These are phyloP conservation scores for Mortierella sp. DNA, from an alignment of 371 early-diverging fungal genomes.

Conservation along the genomic window DNA sequence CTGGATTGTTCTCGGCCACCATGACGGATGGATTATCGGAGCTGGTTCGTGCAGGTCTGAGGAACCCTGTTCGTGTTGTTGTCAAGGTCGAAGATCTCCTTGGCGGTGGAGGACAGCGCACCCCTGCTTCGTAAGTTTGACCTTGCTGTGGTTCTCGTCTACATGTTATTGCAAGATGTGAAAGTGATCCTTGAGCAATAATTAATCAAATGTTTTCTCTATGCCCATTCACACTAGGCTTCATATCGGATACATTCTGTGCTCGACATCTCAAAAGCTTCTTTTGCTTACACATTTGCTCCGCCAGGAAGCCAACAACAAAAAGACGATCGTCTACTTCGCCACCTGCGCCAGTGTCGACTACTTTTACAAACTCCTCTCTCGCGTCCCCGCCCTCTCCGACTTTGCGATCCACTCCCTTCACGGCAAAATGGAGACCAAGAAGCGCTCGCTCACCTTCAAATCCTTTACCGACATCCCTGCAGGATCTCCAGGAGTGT, in stretches of 20 bases:
- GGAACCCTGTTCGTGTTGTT: slow-evolving; percentile 91
- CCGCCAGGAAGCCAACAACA: slow-evolving; percentile 64
- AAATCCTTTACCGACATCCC: slow-evolving; percentile 72
- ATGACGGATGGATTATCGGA: slow-evolving; percentile 93
- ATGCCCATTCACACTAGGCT: slow-evolving; percentile 64
- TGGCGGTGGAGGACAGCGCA: slow-evolving; percentile 70
- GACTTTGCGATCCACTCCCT: slow-evolving; percentile 80
- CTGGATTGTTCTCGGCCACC: slow-evolving; percentile 98
- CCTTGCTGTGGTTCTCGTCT: background rate
- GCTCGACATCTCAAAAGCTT: slow-evolving; percentile 86
- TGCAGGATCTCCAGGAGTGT: slow-evolving; percentile 74
- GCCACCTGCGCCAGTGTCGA: slow-evolving; percentile 96
- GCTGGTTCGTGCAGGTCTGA: slow-evolving; percentile 89
- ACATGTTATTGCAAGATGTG: background rate
- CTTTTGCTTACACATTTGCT: slow-evolving; percentile 77
- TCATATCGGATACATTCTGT: slow-evolving; percentile 81
- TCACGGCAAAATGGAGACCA: slow-evolving; percentile 95
- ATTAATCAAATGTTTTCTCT: background rate
- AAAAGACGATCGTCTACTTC: slow-evolving; percentile 95
- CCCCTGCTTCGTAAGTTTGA: slow-evolving; percentile 70
- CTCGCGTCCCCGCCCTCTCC: slow-evolving; percentile 60
- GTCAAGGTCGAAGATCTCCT: slow-evolving; percentile 83
- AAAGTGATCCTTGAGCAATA: background rate
- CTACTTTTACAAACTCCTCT: slow-evolving; percentile 84
- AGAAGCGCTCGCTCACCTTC: slow-evolving; percentile 80